Conservation (phyloP, 495 filamentous ascomycete genomes). For the Penicillium ochrochloron region DNA sequence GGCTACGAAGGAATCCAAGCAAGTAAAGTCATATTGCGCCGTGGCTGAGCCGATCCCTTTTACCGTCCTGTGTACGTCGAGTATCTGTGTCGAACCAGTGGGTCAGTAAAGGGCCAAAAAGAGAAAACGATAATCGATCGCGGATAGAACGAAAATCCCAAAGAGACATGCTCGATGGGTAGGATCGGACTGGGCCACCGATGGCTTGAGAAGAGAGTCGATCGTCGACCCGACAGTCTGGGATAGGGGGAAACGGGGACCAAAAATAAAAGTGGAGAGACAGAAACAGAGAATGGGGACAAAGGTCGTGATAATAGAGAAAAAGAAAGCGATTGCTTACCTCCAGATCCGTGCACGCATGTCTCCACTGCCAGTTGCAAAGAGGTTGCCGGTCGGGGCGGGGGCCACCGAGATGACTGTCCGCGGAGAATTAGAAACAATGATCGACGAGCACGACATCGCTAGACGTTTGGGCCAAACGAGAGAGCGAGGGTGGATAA, state of each 20-base stretch:
- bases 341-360: conserved; percentile 92
- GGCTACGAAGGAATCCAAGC: conserved; percentile 27
- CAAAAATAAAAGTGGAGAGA: neutral
- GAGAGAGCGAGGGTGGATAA: neutral
- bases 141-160: neutral
- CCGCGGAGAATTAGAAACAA: conserved; percentile 17
- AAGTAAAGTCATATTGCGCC: conserved; percentile 44
- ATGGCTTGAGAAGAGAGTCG: neutral
- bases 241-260: conserved; percentile 3
- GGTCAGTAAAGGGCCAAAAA: conserved; percentile 6
- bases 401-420: conserved; percentile 86
- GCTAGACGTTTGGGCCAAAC: neutral
- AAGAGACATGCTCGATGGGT: neutral
- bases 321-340: conserved; percentile 43
- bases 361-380: conserved; percentile 88
- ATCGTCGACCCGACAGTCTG: conserved; percentile 2
- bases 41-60: conserved; percentile 43
- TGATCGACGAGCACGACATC: conserved; percentile 7
- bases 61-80: conserved; percentile 51
- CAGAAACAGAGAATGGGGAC: neutral
- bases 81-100: conserved; percentile 37
- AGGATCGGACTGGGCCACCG: neutral
- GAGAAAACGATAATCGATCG: conserved; percentile 6
- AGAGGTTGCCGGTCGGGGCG: conserved; percentile 76
- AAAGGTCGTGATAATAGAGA: neutral